Base-by-base conservation (phyloP, 2,329 filamentous ascomycete species). In the Endoconidiophora laricicola region DNA sequence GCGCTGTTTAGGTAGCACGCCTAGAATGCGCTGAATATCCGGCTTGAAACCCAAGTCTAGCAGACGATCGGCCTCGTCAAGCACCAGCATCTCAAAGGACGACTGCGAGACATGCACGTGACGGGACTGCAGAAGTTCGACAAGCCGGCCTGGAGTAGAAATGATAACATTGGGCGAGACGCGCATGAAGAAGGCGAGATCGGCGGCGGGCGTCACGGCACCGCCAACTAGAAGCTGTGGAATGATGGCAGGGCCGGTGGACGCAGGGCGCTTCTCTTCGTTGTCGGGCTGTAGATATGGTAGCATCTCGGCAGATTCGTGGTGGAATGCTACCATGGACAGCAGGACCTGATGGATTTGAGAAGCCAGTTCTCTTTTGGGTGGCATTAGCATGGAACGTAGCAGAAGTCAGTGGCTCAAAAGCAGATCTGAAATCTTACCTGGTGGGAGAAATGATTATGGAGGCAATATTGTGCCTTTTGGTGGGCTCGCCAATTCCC, bases 21-120 rank as follows among this genome's bases (percentile, higher is more conserved):
- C 77, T 20, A 98, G 68, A 39, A 96, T 94, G 50, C 79, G 84
- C 57, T 91, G 86, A 24, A 98, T 66, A 57, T 94, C 87, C 50
- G 85, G 81, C 63, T 93, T 91, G 66, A 98, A 96, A 4, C 93
- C 91, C 20, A 96, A 73, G 65, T 98, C 91, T 9, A 98, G 71
- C 23, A 98, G 69, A 53, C 91, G 76, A 64, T 98, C 91, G 46
- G 90, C 91, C 67, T 98, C 91, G 60, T 98, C 91, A 36, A 98
- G 73, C 3, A 98, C 84, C 9, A 98, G 75, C 46, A 86, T 78
- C 62, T 98, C 90, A 57, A 98, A 96, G 0, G 85, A 85, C 1
- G 85, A 87, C 54, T 90, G 83, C 0, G 86, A 80, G 58, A 85
- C 88, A 62, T 93, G 85, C 12, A 94, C 87, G 59, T 94, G 83